Evolutionary conservation across 1,139 yeast species (phyloP).

Genomic region (Zygoascus meyerae): DNA sequence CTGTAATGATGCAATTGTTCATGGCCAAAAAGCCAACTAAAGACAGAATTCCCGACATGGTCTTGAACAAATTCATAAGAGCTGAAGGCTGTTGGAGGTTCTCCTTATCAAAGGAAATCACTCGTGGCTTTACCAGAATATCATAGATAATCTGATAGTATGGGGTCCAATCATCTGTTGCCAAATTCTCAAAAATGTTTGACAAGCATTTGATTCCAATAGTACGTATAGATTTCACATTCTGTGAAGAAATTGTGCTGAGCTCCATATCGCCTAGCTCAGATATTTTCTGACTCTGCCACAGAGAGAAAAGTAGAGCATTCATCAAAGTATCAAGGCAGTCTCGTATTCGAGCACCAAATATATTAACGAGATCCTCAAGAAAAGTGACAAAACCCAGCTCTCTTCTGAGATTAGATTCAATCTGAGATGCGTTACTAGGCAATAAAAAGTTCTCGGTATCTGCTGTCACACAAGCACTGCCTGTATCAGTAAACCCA

Average conservation of each 20-base stretch:
- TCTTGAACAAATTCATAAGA: slow-evolving; percentile 57
- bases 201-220: slow-evolving; percentile 32
- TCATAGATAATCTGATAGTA: slow-evolving; percentile 49
- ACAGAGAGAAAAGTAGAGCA: slow-evolving; percentile 51
- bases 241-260: slow-evolving; percentile 18
- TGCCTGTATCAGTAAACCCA: slow-evolving; percentile 33
- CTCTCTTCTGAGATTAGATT: slow-evolving; percentile 45
- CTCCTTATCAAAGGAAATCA: slow-evolving; percentile 61
- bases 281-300: slow-evolving; percentile 42
- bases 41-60: slow-evolving; percentile 52
- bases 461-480: too few relatives aligned
- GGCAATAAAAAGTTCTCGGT: slow-evolving; percentile 9
- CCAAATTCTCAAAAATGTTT: slow-evolving; percentile 22
- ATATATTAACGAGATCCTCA: slow-evolving; percentile 52
- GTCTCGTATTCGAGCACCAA: slow-evolving; percentile 54
- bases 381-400: slow-evolving; percentile 70
- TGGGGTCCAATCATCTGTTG: slow-evolving; percentile 44
- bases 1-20: slow-evolving; percentile 48
- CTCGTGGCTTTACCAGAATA: slow-evolving; percentile 57
- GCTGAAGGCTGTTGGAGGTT: slow-evolving; percentile 83
- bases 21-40: slow-evolving; percentile 45
- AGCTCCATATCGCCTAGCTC: slow-evolving; percentile 32
- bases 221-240: slow-evolving; percentile 28
- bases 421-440: slow-evolving; percentile 12
- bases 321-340: slow-evolving; percentile 50